Percentiles rank a stretch among this genome's conserved stretches.
phyloP scores from a whole-genome alignment of 345 rosid genomes.

The Salix suchowensis region DNA sequence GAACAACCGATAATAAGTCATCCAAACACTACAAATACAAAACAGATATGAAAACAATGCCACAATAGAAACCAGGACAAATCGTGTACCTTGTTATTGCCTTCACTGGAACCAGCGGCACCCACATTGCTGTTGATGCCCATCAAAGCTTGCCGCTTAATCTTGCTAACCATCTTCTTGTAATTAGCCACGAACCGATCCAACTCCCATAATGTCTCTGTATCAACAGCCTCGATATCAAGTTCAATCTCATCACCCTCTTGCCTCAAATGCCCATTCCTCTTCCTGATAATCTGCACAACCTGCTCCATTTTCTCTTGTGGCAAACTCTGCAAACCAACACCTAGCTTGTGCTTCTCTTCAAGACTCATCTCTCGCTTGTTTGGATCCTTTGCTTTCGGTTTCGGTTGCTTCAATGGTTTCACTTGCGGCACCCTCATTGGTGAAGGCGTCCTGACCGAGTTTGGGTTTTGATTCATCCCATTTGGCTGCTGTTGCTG shows the following conservation, averaged over 20 bases:
- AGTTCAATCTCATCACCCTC: slow-evolving; percentile 85
- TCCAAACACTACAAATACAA: background rate
- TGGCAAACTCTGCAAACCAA: slow-evolving; percentile 70
- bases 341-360: slow-evolving; percentile 62
- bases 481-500: slow-evolving; percentile 15
- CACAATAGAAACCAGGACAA: background rate
- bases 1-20: background rate
- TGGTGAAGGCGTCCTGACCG: slow-evolving; percentile 34
- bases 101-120: slow-evolving; percentile 16
- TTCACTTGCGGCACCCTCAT: slow-evolving; percentile 35
- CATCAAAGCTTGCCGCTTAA: slow-evolving; percentile 63
- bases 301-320: slow-evolving; percentile 81
- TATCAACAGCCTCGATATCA: slow-evolving; percentile 72
- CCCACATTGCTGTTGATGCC: slow-evolving; percentile 19
- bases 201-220: slow-evolving; percentile 77
- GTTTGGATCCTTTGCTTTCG: slow-evolving; percentile 77
- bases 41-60: background rate
- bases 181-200: slow-evolving; percentile 77
- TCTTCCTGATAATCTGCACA: slow-evolving; percentile 68
- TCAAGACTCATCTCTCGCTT: slow-evolving; percentile 71
- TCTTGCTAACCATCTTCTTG: slow-evolving; percentile 74
- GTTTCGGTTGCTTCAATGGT: slow-evolving; percentile 57
- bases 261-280: slow-evolving; percentile 61
- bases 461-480: slow-evolving; percentile 17
- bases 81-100: slow-evolving; percentile 31